These are phyloP conservation scores for Monosporascus sp. DNA, from an alignment of 2,329 filamentous ascomycete species.

Conservation along the genomic window DNA sequence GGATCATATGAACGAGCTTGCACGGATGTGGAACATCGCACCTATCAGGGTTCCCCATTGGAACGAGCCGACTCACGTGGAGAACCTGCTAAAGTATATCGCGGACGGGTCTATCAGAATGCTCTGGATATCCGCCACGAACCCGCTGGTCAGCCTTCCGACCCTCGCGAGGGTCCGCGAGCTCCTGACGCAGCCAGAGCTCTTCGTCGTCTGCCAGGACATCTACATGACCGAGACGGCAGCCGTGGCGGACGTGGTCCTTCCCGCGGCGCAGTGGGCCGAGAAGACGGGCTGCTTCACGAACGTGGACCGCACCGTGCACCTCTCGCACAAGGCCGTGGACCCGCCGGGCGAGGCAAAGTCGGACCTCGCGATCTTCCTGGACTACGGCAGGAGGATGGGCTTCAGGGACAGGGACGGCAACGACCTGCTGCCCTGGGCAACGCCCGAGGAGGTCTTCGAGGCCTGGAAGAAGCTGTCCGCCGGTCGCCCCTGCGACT, in stretches of 20 bases:
- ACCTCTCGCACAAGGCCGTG: constrained; percentile 31
- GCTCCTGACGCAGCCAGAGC: constrained; percentile 25
- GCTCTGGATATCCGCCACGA: constrained; percentile 34
- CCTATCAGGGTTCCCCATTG: constrained; percentile 30
- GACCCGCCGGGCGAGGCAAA: constrained; percentile 32
- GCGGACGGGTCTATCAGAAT: constrained; percentile 29
- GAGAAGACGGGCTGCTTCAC: constrained; percentile 35
- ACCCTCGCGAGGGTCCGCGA: constrained; percentile 25
- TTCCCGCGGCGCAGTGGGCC: constrained; percentile 31
- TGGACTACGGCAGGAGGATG: constrained; percentile 30
- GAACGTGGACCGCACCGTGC: constrained; percentile 33
- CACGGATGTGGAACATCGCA: constrained; percentile 32
- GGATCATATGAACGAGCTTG: constrained; percentile 30
- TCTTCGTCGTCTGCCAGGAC: constrained; percentile 32
- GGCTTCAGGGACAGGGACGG: constrained; percentile 30
- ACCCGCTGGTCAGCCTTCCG: constrained; percentile 33
- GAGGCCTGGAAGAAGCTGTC: constrained; percentile 31
- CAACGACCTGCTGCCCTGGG: constrained; percentile 25
- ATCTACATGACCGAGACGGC: constrained; percentile 33
- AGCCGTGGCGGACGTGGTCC: constrained; percentile 30
- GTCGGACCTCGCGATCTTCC: constrained; percentile 30
- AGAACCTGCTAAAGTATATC: constrained; percentile 32
- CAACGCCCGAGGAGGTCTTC: constrained; percentile 27
- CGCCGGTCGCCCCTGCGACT: constrained; percentile 30
- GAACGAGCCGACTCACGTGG: constrained; percentile 31